Percentiles rank a stretch among this genome's conserved stretches.
These are phyloP conservation scores for Hibiscus tridactylites DNA, from an alignment of 345 rosid genomes.

Conservation along the genomic window DNA sequence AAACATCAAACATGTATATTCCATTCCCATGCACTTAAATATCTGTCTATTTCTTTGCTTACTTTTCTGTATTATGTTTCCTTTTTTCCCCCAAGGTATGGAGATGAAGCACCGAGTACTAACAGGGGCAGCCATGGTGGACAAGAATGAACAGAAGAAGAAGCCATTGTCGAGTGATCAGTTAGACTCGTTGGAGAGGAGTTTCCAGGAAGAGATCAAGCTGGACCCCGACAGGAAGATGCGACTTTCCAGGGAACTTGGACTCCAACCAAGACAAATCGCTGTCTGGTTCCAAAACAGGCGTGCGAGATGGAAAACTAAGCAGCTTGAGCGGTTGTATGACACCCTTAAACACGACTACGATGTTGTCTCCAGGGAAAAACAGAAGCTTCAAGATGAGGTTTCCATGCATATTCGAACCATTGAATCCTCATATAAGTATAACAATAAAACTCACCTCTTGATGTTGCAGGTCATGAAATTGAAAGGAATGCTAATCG, in stretches of 20 bases:
- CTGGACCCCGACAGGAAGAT: constrained; percentile 70
- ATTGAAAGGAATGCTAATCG: constrained; percentile 42
- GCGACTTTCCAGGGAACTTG: constrained; percentile 72
- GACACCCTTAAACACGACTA: constrained; percentile 61
- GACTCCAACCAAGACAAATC: constrained; percentile 80
- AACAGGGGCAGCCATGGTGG: background rate
- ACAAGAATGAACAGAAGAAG: constrained; percentile 54
- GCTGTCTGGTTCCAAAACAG: constrained; percentile 94
- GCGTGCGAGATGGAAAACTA: constrained; percentile 84
- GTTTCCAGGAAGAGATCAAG: constrained; percentile 82
- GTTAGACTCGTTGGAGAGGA: constrained; percentile 60
- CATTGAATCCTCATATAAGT: background rate
- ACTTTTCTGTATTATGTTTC: too few species aligned
- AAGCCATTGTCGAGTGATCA: constrained; percentile 60
- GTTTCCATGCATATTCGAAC: constrained; percentile 19
- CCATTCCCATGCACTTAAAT: too few species aligned
- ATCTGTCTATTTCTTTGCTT: too few species aligned
- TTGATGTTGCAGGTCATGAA: constrained; percentile 36
- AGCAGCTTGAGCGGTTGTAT: constrained; percentile 71
- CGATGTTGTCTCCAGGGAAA: constrained; percentile 54
- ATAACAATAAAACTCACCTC: background rate
- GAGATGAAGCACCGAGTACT: constrained; percentile 29
- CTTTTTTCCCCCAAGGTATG: constrained; percentile 31
- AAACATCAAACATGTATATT: too few species aligned
- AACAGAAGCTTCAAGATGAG: constrained; percentile 76